Evolutionary conservation across 352 stramenopile species (phyloP), one percentile per base, ranked within the genome.

Genomic region (Saprolegnia parasitica): DNA sequence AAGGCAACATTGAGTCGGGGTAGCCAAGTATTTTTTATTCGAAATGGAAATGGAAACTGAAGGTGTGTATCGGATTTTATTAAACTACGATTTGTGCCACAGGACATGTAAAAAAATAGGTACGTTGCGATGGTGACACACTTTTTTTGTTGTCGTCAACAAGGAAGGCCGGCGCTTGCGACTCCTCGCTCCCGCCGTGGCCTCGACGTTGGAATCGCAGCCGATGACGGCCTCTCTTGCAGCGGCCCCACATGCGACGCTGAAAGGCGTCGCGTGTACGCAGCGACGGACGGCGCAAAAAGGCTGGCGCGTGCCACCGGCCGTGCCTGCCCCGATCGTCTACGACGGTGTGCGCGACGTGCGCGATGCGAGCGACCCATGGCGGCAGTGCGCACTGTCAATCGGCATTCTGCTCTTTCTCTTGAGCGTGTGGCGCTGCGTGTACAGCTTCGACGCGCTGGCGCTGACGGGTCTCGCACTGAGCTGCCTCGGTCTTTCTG

Each of bases 361-460:
- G 3, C 24, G 52, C 24, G 52, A 60, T 60, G 13, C 24, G 35
- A 40, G 11, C 24, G 11, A 21, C 11, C 24, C 52, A 60, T 35
- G 29, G 29, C 35, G 11, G 52, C 52, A 40, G 35, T 60, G 52
- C 35, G 24, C 20, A 4, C 13, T 60, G 35, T 9, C 52, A 2
- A 16, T 60, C 9, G 2, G 13, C 13, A 3, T 60, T 11, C 11
- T 18, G 2, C 26, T 58, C 20, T 39, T 70, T 11, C 23, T 52
- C 15, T 70, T 21, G 46, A 52, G 49, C 37, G 49, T 39, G 21
- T 67, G 58, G 40, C 49, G 21, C 23, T 70, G 63, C 39, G 26
- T 49, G 29, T 60, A 60, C 52, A 60, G 24, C 52, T 5, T 5
- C 47, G 47, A 55, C 24, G n/a, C n/a, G 24, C n/a, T 55, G 47